Base-by-base conservation (phyloP, 2,329 filamentous ascomycete genomes). In the Aspergillus jensenii region DNA sequence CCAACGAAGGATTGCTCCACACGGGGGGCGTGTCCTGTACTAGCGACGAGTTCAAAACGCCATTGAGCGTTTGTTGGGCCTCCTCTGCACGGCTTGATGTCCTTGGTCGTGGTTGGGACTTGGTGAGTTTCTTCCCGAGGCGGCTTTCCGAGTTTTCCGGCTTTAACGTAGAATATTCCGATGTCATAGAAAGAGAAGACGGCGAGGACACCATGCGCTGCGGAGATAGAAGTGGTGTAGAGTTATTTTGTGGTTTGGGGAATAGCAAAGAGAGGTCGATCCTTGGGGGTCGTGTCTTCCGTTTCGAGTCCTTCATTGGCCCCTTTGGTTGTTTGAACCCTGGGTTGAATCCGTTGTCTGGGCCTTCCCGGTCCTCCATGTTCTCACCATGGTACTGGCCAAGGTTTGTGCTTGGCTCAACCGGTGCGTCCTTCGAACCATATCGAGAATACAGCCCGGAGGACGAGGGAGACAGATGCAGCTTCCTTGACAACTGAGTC, bases 401-500 rank as follows among this genome's bases (percentile, higher is more conserved):
- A 67, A 58, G 70, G 60, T 9, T 71, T 65, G 35, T 21, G 67
- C 66, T 33, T 68, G 71, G 54, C 59, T 68, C 19, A 71, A 71
- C 67, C 17, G 74, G 72, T 4, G 73, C 74, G 53, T 75, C 77
- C 50, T 77, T 73, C 19, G 76, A 71, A 61, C 77, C 78, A 60
- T 80, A 81, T 58, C 78, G 76, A 44, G 80, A 81, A 59, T 73
- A 76, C 11, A 81, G 64, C 3, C 79, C 78, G 1, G 79, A 78
- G 9, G 76, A 74, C 9, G 80, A 81, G 27, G 74, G 72, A 49
- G 76, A 70, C 46, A 78, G 66, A 51, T 71, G 72, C 23, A 73
- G 54, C 59, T 72, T 76, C 23, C 74, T 74, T 17, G 71, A 74
- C 7, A 65, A 61, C 44, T 69, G 65, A 33, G 75, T 73, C n/a